Conservation (phyloP, 73 alveolate species). For the Breviolum minutum region DNA sequence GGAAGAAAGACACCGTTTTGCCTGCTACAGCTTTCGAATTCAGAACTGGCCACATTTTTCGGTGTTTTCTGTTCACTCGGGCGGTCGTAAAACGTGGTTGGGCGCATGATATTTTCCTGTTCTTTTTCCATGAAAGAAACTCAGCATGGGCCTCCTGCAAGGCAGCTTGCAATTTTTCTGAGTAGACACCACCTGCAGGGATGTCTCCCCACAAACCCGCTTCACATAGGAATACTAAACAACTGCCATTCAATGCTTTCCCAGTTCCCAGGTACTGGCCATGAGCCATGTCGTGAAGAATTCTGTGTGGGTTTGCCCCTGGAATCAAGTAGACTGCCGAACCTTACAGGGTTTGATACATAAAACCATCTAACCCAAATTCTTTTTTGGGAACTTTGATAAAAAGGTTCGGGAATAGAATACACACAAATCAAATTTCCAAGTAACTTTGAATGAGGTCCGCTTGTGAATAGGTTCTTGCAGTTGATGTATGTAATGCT, state of each 20-base stretch:
- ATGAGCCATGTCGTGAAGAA: conserved; percentile 13
- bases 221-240: neutral
- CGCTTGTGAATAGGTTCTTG: neutral
- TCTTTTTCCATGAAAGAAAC: neutral
- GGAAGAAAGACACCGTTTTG: neutral
- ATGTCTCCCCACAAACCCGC: neutral
- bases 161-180: neutral
- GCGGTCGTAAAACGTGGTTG: conserved; percentile 44
- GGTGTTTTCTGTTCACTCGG: neutral
- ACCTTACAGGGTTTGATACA: neutral
- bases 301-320: conserved; percentile 3
- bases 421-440: neutral
- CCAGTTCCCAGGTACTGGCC: conserved; percentile 31
- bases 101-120: neutral
- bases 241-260: neutral
- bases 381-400: neutral
- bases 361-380: neutral
- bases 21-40: neutral
- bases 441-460: neutral
- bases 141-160: conserved; percentile 1
- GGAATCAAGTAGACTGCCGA: neutral
- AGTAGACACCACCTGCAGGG: neutral
- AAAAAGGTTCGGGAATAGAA: neutral
- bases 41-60: neutral
- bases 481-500: neutral